Conservation (phyloP, 495 filamentous ascomycete species). For the Mycothermus thermophilus region DNA sequence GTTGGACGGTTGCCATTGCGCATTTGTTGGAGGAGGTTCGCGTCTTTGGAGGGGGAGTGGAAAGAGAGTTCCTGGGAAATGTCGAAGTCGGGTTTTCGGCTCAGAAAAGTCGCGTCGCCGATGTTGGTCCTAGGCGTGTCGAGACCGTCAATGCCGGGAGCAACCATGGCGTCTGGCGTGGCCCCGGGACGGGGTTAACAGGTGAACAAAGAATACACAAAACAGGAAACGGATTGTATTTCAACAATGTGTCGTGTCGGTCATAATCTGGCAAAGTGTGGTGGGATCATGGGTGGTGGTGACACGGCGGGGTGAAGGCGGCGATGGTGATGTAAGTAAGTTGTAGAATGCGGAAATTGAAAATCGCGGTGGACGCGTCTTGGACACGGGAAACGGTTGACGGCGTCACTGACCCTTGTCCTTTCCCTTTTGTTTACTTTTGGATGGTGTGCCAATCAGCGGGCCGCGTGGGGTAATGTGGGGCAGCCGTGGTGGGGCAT, state of each 20-base stretch:
- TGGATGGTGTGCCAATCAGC: neutral
- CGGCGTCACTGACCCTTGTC: neutral
- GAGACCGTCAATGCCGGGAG: conserved; percentile 41
- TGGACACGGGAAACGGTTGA: neutral
- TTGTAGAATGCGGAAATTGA: too few relatives aligned
- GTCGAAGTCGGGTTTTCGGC: conserved; percentile 55
- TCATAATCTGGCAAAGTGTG: neutral
- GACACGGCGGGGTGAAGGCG: neutral
- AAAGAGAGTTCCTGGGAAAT: conserved; percentile 75
- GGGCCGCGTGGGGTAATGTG: too few relatives aligned
- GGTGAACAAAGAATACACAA: neutral
- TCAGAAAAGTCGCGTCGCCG: conserved; percentile 67
- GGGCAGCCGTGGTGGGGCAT: neutral
- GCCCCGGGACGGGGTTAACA: neutral
- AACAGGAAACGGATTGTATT: neutral
- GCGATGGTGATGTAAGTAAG: neutral
- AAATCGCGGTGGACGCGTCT: conserved; percentile 2
- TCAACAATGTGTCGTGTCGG: neutral
- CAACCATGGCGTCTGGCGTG: conserved; percentile 26
- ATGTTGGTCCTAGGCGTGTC: conserved; percentile 68
- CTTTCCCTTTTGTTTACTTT: conserved; percentile 4
- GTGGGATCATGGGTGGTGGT: neutral
- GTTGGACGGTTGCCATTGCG: conserved; percentile 46
- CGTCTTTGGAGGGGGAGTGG: conserved; percentile 68
- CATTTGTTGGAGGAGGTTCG: conserved; percentile 53